Evolutionary conservation across 441 rosid species (phyloP).

Genomic region (Dalechampia spathulata): DNA sequence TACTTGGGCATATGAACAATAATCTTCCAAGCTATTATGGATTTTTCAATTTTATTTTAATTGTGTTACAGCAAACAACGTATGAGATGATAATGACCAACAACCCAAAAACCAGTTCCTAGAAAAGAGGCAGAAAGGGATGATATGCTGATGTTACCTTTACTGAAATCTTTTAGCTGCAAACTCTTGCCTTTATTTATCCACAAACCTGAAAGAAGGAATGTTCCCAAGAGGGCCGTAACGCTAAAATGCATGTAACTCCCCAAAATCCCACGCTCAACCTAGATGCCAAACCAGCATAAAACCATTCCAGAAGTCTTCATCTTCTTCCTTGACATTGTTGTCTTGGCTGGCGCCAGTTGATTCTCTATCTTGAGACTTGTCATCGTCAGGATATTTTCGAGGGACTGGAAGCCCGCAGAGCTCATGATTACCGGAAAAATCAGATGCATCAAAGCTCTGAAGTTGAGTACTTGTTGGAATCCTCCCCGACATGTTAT

Average conservation of each 20-base stretch:
- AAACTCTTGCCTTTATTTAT: background rate
- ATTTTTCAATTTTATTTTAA: too few species aligned
- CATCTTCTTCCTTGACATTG: background rate
- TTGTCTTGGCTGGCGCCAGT: background rate
- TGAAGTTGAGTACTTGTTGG: constrained; percentile 22
- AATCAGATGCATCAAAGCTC: constrained; percentile 3
- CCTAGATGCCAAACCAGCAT: constrained; percentile 7
- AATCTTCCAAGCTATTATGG: too few species aligned
- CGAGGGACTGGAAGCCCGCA: constrained; percentile 14
- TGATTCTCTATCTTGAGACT: background rate
- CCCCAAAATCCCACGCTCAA: background rate
- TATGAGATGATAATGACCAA: too few species aligned
- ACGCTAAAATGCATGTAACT: background rate
- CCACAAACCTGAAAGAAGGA: constrained; percentile 3
- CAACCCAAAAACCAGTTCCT: too few species aligned
- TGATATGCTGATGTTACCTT: too few species aligned
- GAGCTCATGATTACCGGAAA: constrained; percentile 7
- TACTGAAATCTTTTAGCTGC: too few species aligned
- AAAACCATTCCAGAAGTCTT: constrained; percentile 4
- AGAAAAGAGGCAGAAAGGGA: too few species aligned
- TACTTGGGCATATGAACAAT: too few species aligned
- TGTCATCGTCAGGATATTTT: constrained; percentile 12
- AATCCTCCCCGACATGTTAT: constrained; percentile 19
- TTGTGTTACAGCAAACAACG: too few species aligned
- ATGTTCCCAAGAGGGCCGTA: constrained; percentile 11